Conservation (phyloP, 2,329 filamentous ascomycete species). For the Piedraia hortae region DNA sequence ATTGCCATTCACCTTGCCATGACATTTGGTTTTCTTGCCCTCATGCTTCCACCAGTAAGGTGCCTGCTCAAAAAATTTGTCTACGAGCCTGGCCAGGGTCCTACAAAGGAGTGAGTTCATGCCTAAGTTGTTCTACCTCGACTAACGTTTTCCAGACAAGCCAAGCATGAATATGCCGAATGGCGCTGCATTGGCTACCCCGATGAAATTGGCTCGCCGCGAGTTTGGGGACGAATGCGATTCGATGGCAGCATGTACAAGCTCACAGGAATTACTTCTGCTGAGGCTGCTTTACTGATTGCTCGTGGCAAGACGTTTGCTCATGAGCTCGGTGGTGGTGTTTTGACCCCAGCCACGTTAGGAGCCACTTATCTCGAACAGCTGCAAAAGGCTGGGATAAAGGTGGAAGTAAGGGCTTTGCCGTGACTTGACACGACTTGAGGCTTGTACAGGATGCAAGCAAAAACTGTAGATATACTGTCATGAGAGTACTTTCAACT, state of each 20-base stretch:
- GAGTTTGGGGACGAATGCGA: constrained; percentile 27
- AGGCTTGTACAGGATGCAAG: no score
- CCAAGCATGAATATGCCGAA: constrained; percentile 31
- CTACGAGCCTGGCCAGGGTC: constrained; percentile 24
- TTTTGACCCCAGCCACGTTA: constrained; percentile 45
- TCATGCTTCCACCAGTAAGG: constrained; percentile 26
- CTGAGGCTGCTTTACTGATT: constrained; percentile 36
- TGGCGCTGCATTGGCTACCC: constrained; percentile 37
- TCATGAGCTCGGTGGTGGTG: constrained; percentile 31
- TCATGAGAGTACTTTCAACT: no score
- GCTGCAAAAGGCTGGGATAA: constrained; percentile 31
- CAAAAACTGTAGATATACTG: no score
- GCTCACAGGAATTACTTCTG: constrained; percentile 36
- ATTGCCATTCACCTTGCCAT: constrained; percentile 23
- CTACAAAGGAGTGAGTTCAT: constrained; percentile 16
- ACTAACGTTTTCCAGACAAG: constrained; percentile 16
- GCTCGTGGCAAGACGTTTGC: constrained; percentile 27
- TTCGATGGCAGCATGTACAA: constrained; percentile 36
- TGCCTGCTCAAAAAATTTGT: constrained; percentile 21
- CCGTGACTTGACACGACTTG: constrained; percentile 8
- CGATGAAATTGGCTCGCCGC: constrained; percentile 18
- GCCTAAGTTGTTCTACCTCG: neutral
- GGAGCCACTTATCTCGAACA: constrained; percentile 40
- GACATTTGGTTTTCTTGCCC: constrained; percentile 17
- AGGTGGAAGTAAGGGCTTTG: constrained; percentile 22